Evolutionary conservation across 139 green algal species (phyloP).

Genomic region (Chlamydomonas sphaeroides): DNA sequence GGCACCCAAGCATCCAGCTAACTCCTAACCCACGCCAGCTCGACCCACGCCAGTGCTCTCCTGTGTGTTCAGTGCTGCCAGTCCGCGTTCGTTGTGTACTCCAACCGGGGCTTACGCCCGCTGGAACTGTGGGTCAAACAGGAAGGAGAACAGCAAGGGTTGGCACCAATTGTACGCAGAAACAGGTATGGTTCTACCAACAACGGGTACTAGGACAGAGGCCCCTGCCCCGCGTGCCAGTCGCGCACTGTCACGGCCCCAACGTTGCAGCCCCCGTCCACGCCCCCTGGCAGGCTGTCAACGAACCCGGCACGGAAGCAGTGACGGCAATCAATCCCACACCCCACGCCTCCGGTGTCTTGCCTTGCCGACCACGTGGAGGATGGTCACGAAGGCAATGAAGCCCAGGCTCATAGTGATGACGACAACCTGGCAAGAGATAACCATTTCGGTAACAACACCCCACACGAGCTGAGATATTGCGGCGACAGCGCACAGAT

Average conservation of each 20-base stretch:
- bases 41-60: too few species aligned
- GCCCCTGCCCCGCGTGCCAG: too few species aligned
- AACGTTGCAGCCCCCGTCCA: too few species aligned
- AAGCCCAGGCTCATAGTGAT: conserved; percentile 80
- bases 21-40: too few species aligned
- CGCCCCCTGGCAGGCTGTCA: background rate
- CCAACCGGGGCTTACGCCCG: background rate
- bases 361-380: conserved; percentile 86
- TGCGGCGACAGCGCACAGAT: background rate
- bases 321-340: background rate
- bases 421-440: conserved; percentile 72
- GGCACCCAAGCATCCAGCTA: too few species aligned
- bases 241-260: too few species aligned
- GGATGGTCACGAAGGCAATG: conserved; percentile 80
- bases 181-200: too few species aligned
- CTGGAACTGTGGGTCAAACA: conserved; percentile 13
- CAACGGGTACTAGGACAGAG: too few species aligned
- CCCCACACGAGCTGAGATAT: background rate
- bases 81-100: background rate
- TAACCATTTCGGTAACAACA: background rate
- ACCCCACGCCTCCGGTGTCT: too few species aligned
- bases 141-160: too few species aligned
- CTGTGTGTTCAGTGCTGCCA: background rate
- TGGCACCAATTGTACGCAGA: too few species aligned
- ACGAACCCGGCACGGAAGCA: background rate